Evolutionary conservation across 139 green algal genomes (phyloP), one percentile per base, ranked within the genome.

Genomic region (Haematococcus sp.): DNA sequence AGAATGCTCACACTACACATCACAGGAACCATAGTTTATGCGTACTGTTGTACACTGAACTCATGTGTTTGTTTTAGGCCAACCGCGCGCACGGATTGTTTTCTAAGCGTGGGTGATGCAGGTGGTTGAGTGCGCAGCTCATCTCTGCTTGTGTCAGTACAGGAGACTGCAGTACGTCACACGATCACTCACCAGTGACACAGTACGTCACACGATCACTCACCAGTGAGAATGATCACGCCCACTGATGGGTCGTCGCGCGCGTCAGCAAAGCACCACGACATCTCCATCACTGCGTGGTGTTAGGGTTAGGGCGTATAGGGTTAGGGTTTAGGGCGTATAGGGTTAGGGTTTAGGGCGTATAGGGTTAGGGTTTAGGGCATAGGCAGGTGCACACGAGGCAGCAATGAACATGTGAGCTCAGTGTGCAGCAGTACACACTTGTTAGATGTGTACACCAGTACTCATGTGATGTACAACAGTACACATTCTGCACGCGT

Each of bases 181-280:
- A 16, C 63, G 11, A 19, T 34, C 19, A 25, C 63, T 1, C 63
- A 33, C 22, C 33, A 17, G 55, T 63, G 22, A 63, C 55, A 63
- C 63, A 33, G 22, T 23, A 51, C 61, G 4, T 23, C 34, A 55
- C 22, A 16, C 63, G 11, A 19, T 34, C 19, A 25, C 63, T 1
- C 55, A 91, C 93, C 93, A 64, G 94, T 98, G 4, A 99, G 84
- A 30, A 99, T 92, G 73, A 99, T 86, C 31, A 95, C 95, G 22
- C 94, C 95, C 7, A 98, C 81, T 0, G 74, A 19, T 13, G 88
- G 84, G 82, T 99, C 95, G 52, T 99, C 91, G 0, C 93, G 83
- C 2, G 92, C 94, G 75, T 97, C 94, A 0, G 77, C 63, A 65
- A 98, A 94, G 81, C 94, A 98, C 73, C 80, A 77, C 0, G 83